Evolutionary conservation across 2,329 filamentous ascomycete species (phyloP).

Genomic region (Westerdykella aurantiaca): DNA sequence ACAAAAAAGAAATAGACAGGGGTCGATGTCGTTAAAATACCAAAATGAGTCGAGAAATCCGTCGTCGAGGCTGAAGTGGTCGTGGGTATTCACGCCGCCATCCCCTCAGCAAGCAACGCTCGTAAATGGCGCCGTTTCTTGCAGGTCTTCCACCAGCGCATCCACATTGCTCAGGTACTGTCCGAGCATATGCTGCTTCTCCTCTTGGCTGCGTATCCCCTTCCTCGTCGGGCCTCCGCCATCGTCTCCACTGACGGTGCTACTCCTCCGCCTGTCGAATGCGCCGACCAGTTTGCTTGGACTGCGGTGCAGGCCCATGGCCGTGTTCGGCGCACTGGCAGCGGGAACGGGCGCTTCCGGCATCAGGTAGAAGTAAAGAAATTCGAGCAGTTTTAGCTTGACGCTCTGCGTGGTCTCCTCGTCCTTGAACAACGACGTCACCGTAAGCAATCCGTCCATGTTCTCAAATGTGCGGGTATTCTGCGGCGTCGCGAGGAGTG

Average conservation of each 20-base stretch:
- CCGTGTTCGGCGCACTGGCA: constrained; percentile 39
- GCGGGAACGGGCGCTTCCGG: constrained; percentile 61
- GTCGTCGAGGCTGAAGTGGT: too few species aligned
- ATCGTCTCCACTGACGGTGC: constrained; percentile 24
- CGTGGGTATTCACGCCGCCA: background rate
- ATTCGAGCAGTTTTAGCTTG: constrained; percentile 93
- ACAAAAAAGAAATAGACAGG: background rate
- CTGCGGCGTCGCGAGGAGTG: constrained; percentile 75
- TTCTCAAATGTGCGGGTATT: constrained; percentile 91
- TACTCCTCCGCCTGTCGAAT: constrained; percentile 27
- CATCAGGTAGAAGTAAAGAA: constrained; percentile 98
- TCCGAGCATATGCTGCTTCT: constrained; percentile 75
- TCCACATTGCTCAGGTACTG: constrained; percentile 73
- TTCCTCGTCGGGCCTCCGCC: constrained; percentile 22
- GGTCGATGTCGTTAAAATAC: constrained; percentile 10
- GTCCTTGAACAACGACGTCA: constrained; percentile 89
- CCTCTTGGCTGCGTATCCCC: constrained; percentile 59
- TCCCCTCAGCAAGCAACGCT: constrained; percentile 23
- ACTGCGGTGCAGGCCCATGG: constrained; percentile 22
- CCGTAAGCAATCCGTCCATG: constrained; percentile 83
- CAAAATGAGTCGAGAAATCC: background rate
- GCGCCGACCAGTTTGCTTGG: constrained; percentile 30
- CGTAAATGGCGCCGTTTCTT: constrained; percentile 61
- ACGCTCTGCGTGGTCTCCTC: constrained; percentile 79
- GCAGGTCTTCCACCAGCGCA: constrained; percentile 76